Base-by-base conservation (phyloP, 2,329 filamentous ascomycete genomes). In the Gaeumannomyces tritici region DNA sequence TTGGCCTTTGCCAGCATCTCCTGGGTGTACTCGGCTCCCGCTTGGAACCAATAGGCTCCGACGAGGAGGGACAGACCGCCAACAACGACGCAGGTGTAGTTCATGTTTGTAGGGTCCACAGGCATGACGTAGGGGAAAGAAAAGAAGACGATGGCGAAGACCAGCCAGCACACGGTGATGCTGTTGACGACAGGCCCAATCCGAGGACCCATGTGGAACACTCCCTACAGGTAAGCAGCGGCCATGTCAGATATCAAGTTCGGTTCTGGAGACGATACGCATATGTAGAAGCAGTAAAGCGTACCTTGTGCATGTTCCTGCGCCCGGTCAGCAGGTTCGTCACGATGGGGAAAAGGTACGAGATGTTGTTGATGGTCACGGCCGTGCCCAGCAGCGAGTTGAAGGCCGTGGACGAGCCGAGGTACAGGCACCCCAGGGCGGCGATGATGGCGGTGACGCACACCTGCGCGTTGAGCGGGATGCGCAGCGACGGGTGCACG, bases 291-390 rank as follows among this genome's bases (percentile, higher is more conserved):
- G 31, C 33, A 15, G 33, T 2, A 35, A 35, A 35, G 15, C 13
- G 15, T 47, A 47, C 42, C n/a, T 68, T 70, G 56, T 73, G 71
- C 67, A 78, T 74, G 64, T 76, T 74, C 62, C 68, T 70, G 11
- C 76, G 73, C 1, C 75, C 69, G 18, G 72, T 74, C 13, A 77
- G 68, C 29, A 76, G 69, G 61, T 80, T 80, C 0, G 77, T 77
- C 4, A 76, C 58, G 47, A 82, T 78, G 1, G 78, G 77, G 21
- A 79, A 70, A 57, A 78, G 67, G 65, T 78, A 80, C 0, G 77
- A 75, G 15, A 78, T 70, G 64, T 79, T 79, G 66, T 77, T 78
- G 60, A 79, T 74, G 8, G 75, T 78, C 24, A 75, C 70, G 24
- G 71, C 71, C 6, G 70, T 71, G 8, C 72, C 72, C 2, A 75